Evolutionary conservation across 139 green algal species (phyloP).

Genomic region (Astrephomene gubernaculifera): DNA sequence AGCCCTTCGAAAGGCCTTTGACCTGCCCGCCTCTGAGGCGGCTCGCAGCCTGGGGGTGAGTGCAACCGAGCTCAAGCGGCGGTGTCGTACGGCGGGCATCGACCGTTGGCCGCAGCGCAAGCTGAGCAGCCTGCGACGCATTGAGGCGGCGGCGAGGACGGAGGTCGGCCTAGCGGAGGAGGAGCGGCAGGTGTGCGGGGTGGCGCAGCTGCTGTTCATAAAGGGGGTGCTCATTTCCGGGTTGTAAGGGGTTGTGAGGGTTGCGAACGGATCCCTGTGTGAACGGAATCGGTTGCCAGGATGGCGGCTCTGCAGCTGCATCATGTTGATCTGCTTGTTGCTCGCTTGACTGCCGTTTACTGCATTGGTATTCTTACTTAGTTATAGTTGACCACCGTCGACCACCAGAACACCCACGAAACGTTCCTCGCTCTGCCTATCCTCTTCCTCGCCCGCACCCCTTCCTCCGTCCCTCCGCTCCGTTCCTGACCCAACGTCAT

Average conservation of each 20-base stretch:
- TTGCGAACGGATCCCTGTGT: not conserved
- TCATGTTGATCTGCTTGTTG: not conserved
- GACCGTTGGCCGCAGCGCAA: constrained; percentile 11
- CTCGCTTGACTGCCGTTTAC: not conserved
- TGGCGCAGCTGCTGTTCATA: not conserved
- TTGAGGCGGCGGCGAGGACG: not conserved
- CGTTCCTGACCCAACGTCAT: not conserved
- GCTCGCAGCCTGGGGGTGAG: not conserved
- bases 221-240: not conserved
- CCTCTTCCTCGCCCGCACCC: not conserved
- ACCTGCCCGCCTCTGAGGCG: not conserved
- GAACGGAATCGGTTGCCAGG: not conserved
- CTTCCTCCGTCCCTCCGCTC: not conserved
- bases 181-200: not conserved
- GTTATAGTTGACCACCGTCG: not conserved
- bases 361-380: not conserved
- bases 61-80: not conserved
- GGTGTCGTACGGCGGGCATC: not conserved
- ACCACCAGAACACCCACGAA: not conserved
- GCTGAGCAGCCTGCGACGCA: not conserved
- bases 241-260: not conserved
- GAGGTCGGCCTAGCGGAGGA: not conserved
- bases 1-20: not conserved
- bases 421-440: not conserved
- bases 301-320: not conserved